Percentiles rank a stretch among this genome's conserved stretches.
phyloP scores from a whole-genome alignment of 371 early-diverging fungal species.

The Neoconidiobolus thromboides region DNA sequence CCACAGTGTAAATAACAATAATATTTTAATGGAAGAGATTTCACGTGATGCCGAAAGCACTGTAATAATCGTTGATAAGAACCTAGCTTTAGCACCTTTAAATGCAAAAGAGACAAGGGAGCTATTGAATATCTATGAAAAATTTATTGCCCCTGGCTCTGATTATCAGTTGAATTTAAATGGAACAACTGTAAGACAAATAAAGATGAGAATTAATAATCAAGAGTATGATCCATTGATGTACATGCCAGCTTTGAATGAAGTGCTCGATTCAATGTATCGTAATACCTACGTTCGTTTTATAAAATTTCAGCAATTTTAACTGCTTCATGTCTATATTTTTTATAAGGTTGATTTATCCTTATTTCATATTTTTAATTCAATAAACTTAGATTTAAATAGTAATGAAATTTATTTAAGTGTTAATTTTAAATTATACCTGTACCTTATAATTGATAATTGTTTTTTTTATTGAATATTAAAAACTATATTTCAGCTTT shows the following conservation, averaged over 20 bases:
- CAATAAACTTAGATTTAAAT: too few relatives aligned
- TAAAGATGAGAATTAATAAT: not conserved
- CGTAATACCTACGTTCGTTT: not conserved
- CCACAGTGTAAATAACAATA: too few relatives aligned
- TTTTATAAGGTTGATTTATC: too few relatives aligned
- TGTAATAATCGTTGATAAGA: too few relatives aligned
- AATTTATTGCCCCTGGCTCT: not conserved
- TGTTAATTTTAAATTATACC: too few relatives aligned
- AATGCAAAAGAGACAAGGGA: not conserved
- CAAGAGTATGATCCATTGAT: not conserved
- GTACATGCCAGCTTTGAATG: not conserved
- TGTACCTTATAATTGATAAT: too few relatives aligned
- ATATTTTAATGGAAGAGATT: too few relatives aligned
- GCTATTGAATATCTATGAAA: not conserved
- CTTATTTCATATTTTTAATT: too few relatives aligned
- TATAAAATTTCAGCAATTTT: not conserved
- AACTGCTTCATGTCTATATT: not conserved
- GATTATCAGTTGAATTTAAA: not conserved
- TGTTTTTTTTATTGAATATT: too few relatives aligned
- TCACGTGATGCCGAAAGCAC: not conserved
- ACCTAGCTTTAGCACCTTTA: not conserved
- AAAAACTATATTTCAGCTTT: too few relatives aligned
- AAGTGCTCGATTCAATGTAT: constrained; percentile 1
- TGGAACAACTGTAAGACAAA: not conserved
- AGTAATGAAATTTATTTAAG: too few relatives aligned